Evolutionary conservation across 2,329 filamentous ascomycete genomes (phyloP), one percentile per base, ranked within the genome.

Genomic region (Bertia moriformis): DNA sequence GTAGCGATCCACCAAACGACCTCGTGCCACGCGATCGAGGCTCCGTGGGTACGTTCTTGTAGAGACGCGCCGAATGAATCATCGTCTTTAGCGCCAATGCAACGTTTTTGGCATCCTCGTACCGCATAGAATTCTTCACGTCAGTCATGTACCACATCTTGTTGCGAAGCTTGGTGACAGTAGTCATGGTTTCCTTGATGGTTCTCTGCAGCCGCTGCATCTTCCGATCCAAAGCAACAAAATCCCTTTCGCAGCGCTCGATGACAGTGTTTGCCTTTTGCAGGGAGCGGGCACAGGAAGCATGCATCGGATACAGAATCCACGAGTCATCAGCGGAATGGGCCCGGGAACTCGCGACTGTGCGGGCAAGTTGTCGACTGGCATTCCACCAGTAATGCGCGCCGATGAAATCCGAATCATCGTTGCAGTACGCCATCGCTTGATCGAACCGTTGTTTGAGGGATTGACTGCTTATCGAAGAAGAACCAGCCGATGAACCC

Each of bases 71-170:
- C 52, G 50, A 55, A 38, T 58, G 54, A 27, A 58, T 65, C 75
- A 80, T 79, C 18, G 67, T 68, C 46, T 72, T 73, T 37, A 80
- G 58, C 17, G 74, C 75, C 33, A 67, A 56, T 0, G 72, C 66
- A 19, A 79, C 65, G 42, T 73, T 68, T 43, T 63, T 66, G 4
- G 73, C 70, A 44, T 78, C 71, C 41, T 78, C 73, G 44, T 78
- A 80, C 3, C 59, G 59, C 41, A 66, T 67, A 7, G 74, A 78
- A 37, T 71, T 71, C 40, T 71, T 66, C 17, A 79, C 72, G 48
- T 78, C 71, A 12, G 69, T 72, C 45, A 71, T 68, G 49, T 77
- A 79, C 74, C 74, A 79, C 67, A 79, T 76, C 54, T 79, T 79
- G 51, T 74, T 67, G 27, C 74, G 63, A 19, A 76, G 54, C 39